A percentile compares a stretch with the other conserved stretches of the same genome.
phyloP scores from a whole-genome alignment of 2,329 filamentous ascomycete genomes.

The Davidsoniella neocaledoniae region DNA sequence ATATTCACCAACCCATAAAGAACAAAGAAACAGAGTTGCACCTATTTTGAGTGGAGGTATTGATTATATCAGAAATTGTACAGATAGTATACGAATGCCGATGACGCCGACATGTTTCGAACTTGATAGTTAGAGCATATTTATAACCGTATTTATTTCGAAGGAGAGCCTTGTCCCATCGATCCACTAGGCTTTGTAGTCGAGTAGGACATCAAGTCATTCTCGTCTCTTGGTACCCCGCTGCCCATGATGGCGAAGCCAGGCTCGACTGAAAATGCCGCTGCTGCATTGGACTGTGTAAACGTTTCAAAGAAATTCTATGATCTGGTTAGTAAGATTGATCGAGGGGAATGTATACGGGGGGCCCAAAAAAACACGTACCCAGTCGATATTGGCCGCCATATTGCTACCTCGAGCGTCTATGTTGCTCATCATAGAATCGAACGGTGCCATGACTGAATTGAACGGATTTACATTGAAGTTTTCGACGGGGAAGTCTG shows the following conservation, averaged over 20 bases:
- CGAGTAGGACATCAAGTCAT: neutral
- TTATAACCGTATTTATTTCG: too few species aligned
- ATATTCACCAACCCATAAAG: too few species aligned
- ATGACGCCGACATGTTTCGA: too few species aligned
- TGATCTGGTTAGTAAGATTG: neutral
- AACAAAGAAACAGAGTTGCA: too few species aligned
- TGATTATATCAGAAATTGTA: too few species aligned
- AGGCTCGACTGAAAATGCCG: slow-evolving; percentile 7
- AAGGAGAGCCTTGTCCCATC: too few species aligned
- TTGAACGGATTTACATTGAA: too few species aligned
- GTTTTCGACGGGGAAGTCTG: too few species aligned
- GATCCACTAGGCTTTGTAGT: too few species aligned
- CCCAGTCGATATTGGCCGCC: slow-evolving; percentile 30
- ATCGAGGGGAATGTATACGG: neutral
- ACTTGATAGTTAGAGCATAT: too few species aligned
- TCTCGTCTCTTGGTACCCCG: neutral
- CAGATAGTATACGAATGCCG: too few species aligned
- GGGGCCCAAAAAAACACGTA: slow-evolving; percentile 17
- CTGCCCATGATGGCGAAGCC: slow-evolving; percentile 1
- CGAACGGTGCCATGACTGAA: neutral
- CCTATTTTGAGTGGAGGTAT: too few species aligned
- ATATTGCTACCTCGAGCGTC: slow-evolving; percentile 16
- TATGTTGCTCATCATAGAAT: slow-evolving; percentile 33
- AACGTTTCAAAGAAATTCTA: slow-evolving; percentile 41
- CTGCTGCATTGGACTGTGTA: slow-evolving; percentile 23